Percentiles rank a stretch among this genome's conserved stretches.
Conservation (phyloP, 306 rosid genomes). For the Cercis canadensis region DNA sequence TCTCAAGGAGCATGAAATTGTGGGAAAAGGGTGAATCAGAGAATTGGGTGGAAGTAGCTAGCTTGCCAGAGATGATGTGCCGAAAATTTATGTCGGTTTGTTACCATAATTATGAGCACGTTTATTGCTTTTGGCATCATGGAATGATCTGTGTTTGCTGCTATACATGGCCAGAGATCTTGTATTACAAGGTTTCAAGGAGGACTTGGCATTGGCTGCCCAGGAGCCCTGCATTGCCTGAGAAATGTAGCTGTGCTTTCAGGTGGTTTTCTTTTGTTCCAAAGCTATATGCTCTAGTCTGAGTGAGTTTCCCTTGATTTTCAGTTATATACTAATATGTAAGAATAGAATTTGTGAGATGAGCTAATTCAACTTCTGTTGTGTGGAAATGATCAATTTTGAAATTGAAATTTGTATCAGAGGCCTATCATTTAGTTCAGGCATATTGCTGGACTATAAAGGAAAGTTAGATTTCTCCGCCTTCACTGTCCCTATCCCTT, state of each 20-base stretch:
- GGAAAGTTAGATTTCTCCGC: too few relatives aligned
- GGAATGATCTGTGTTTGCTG: slow-evolving; percentile 92
- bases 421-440: too few relatives aligned
- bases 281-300: neutral
- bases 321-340: neutral
- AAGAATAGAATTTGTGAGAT: neutral
- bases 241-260: slow-evolving; percentile 84
- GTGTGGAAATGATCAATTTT: slow-evolving; percentile 1
- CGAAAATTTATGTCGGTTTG: slow-evolving; percentile 79
- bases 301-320: neutral
- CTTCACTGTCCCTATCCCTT: too few relatives aligned
- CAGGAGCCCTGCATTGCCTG: slow-evolving; percentile 75
- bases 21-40: slow-evolving; percentile 66
- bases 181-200: slow-evolving; percentile 70
- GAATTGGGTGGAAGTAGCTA: slow-evolving; percentile 69
- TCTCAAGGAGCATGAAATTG: slow-evolving; percentile 68
- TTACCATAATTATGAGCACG: slow-evolving; percentile 87
- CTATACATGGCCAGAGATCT: slow-evolving; percentile 91
- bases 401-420: slow-evolving; percentile 14
- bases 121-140: slow-evolving; percentile 89
- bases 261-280: slow-evolving; percentile 93
- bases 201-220: slow-evolving; percentile 97
- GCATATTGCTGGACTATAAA: too few relatives aligned
- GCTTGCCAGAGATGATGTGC: slow-evolving; percentile 78
- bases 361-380: neutral